These are phyloP conservation scores for Cadophora gregata DNA, from an alignment of 2,329 filamentous ascomycete genomes.

Conservation along the genomic window DNA sequence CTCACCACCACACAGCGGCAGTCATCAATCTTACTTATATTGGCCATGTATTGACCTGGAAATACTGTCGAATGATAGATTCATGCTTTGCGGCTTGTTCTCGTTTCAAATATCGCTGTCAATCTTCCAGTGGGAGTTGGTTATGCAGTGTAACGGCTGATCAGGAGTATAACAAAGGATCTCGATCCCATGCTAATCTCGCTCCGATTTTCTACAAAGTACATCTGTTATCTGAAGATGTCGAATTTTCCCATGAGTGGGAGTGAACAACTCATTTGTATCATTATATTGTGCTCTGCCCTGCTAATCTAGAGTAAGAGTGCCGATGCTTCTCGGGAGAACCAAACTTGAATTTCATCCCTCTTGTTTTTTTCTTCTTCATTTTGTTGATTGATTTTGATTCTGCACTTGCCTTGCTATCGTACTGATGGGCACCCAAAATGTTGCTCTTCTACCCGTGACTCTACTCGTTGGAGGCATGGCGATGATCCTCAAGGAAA, in stretches of 20 bases:
- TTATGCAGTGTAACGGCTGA: not conserved
- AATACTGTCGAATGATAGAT: not conserved
- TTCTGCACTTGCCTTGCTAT: too few species aligned
- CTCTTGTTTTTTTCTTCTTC: not conserved
- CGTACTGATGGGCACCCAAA: too few species aligned
- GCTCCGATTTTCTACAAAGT: not conserved
- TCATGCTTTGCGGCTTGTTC: not conserved
- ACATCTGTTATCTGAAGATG: not conserved
- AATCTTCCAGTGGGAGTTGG: not conserved
- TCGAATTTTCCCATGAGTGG: not conserved
- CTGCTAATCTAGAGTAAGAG: too few species aligned
- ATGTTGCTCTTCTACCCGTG: too few species aligned
- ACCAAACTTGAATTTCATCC: not conserved
- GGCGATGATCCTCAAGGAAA: too few species aligned
- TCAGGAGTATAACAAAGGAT: not conserved
- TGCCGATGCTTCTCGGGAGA: not conserved
- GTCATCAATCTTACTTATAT: constrained; percentile 4
- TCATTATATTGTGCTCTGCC: not conserved
- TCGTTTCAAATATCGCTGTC: not conserved
- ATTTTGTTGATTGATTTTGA: not conserved
- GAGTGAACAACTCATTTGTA: not conserved
- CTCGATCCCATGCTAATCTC: not conserved
- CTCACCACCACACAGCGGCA: not conserved
- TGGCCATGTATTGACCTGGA: not conserved
- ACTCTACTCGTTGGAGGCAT: too few species aligned